Base-by-base conservation (phyloP, 768 basidiomycete genomes). In the Lyophyllum shimeji region DNA sequence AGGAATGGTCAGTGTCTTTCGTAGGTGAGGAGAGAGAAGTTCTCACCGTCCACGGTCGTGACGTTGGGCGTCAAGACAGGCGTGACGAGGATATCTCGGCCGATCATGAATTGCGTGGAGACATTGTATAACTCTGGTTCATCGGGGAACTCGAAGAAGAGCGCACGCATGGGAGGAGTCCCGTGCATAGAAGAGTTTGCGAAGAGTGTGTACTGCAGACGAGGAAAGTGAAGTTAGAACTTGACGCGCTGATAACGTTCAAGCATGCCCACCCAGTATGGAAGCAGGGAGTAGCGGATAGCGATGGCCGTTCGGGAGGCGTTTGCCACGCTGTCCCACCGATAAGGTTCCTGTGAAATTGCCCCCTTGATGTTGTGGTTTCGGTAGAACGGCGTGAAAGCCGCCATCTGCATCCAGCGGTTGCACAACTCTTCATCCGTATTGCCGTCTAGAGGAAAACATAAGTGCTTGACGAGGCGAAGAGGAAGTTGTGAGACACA, bases 391-490 rank as follows among this genome's bases (percentile, higher is more conserved):
- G 90, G 90, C 24, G 80, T 80, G 67, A 93, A 93, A 1, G 90
- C 90, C 2, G 87, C 78, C n/a, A 92, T 78, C 67, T 87, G 85
- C 89, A 90, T 91, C 91, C 91, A 93, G 17, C 91, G 81, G 58
- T 85, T 86, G 70, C 89, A 89, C 9, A 93, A 77, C 66, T 92
- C 89, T 68, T 93, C 90, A 61, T 90, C 82, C 7, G 86, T 85
- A 67, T 92, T 90, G 2, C 74, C 82, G 58, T 75, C 73, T 76
- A 56, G 42, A 55, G 37, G 39, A 20, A 47, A 47, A 52, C 37
- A 34, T 20, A 45, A 56, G 31, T 18, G 18, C n/a, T 51, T 40
- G 46, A 52, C 42, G 52, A 48, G 13, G 4, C 6, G 18, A 56
- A 29, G 29, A 29, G 29, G 9, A 29, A 5, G 29, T 29, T n/a